Conservation (phyloP, 306 rosid genomes). For the Luffa aegyptiaca region DNA sequence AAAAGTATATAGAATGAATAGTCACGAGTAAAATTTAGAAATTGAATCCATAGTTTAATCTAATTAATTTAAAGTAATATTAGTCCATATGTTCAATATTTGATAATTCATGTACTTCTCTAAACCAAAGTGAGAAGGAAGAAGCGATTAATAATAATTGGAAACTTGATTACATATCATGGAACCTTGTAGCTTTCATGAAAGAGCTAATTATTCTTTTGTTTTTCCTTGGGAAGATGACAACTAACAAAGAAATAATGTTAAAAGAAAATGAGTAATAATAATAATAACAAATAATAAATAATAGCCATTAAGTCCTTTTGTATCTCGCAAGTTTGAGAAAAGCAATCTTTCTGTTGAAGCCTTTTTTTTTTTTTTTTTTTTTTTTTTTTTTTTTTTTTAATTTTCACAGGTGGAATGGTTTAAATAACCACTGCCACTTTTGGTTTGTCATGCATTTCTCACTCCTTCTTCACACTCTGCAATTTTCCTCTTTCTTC, state of each 20-base stretch:
- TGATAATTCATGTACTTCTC: not conserved
- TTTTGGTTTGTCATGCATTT: conserved; percentile 14
- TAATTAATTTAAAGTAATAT: no score
- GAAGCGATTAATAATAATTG: not conserved
- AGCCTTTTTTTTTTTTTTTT: not conserved
- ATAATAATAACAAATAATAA: not conserved
- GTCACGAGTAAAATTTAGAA: no score
- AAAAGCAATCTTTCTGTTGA: not conserved
- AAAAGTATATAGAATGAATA: no score
- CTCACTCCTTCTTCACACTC: not conserved
- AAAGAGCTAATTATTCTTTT: not conserved
- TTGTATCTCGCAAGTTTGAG: not conserved
- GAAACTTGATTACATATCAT: not conserved
- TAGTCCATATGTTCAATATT: no score
- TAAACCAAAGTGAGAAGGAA: not conserved
- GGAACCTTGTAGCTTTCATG: not conserved
- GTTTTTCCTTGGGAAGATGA: not conserved
- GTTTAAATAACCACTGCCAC: conserved; percentile 3
- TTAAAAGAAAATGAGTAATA: not conserved
- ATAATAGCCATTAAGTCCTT: no score
- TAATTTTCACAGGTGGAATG: not conserved
- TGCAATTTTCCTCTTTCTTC: not conserved
- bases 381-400: not conserved
- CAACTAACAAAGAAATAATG: not conserved
- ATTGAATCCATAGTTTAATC: no score